Evolutionary conservation across 257 asterid genomes (phyloP).

Genomic region (Petunia secreta): DNA sequence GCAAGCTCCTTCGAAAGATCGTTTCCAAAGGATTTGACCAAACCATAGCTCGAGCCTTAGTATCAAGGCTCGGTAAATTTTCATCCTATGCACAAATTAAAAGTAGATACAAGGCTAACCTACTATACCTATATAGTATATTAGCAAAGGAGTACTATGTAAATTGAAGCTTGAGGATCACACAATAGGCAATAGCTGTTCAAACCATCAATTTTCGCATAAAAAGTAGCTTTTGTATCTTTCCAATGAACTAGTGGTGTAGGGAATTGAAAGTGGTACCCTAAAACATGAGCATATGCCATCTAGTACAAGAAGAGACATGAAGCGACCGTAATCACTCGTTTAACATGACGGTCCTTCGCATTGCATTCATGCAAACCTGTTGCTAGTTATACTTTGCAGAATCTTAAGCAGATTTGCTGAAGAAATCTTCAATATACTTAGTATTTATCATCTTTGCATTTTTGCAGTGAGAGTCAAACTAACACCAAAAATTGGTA

Average conservation of each 20-base stretch:
- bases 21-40: too few species aligned
- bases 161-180: neutral
- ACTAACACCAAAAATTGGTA: neutral
- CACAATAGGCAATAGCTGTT: neutral
- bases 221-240: neutral
- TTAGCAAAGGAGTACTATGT: neutral
- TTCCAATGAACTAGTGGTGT: neutral
- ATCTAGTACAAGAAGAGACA: neutral
- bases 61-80: too few species aligned
- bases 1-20: too few species aligned
- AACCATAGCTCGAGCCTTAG: too few species aligned
- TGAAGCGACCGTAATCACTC: neutral
- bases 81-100: too few species aligned
- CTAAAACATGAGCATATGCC: neutral
- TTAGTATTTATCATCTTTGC: too few species aligned
- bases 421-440: neutral
- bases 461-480: neutral
- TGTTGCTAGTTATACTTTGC: neutral
- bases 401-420: slow-evolving; percentile 12
- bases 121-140: neutral
- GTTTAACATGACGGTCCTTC: slow-evolving; percentile 10
- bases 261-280: neutral
- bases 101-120: too few species aligned
- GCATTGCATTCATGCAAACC: neutral
- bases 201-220: slow-evolving; percentile 15